phyloP scores from a whole-genome alignment of 768 basidiomycete genomes.

The Pleurotus djamor region DNA sequence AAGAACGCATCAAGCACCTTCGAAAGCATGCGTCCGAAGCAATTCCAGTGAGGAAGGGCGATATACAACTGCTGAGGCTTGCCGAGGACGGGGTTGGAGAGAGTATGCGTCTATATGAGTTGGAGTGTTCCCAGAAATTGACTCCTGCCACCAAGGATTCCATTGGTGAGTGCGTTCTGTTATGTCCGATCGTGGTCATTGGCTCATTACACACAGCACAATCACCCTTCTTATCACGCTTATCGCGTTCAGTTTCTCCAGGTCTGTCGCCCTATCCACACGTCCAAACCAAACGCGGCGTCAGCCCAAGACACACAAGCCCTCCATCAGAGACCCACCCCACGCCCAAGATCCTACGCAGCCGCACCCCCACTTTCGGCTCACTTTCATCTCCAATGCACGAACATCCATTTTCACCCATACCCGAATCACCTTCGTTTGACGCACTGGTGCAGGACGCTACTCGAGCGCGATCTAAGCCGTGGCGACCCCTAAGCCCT shows the following conservation, averaged over 20 bases:
- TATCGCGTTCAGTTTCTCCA: background rate
- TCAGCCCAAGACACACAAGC: too few relatives aligned
- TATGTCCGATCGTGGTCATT: background rate
- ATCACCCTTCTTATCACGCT: background rate
- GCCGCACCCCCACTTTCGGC: slow-evolving; percentile 17
- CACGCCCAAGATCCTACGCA: background rate
- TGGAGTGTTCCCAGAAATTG: slow-evolving; percentile 8
- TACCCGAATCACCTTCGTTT: slow-evolving; percentile 23
- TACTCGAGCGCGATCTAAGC: background rate
- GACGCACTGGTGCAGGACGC: background rate
- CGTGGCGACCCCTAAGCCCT: background rate
- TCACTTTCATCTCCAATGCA: slow-evolving; percentile 17
- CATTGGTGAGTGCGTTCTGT: background rate
- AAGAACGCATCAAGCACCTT: slow-evolving; percentile 44
- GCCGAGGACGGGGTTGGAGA: slow-evolving; percentile 45
- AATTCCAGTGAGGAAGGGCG: slow-evolving; percentile 39
- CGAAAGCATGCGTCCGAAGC: slow-evolving; percentile 43
- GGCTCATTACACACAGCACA: background rate
- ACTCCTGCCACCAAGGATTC: background rate
- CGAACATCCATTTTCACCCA: slow-evolving; percentile 12
- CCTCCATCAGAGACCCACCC: background rate
- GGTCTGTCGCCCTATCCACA: background rate
- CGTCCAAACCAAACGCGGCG: too few relatives aligned
- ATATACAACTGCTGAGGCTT: slow-evolving; percentile 40
- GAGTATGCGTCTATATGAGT: slow-evolving; percentile 23